These are phyloP conservation scores for Dryas octopetala DNA, from an alignment of 306 rosid genomes.

Conservation along the genomic window DNA sequence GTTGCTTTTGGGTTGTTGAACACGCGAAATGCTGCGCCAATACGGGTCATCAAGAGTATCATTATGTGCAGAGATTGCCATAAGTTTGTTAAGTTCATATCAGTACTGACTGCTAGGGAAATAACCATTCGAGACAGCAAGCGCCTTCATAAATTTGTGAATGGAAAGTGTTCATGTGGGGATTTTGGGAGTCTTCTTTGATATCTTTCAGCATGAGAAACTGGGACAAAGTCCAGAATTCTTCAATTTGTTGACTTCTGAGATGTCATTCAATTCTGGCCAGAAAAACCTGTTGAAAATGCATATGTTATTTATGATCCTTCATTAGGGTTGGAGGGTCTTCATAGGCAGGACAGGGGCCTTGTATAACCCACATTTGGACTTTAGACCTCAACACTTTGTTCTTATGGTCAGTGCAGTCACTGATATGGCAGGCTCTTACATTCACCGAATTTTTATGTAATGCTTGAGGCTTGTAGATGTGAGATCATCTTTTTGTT, in stretches of 20 bases:
- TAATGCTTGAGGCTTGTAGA: not conserved
- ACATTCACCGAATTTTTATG: not conserved
- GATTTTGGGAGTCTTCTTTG: constrained; percentile 51
- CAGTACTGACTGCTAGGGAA: constrained; percentile 61
- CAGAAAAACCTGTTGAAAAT: not conserved
- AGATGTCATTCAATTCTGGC: not conserved
- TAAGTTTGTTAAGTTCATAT: constrained; percentile 54
- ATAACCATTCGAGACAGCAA: constrained; percentile 70
- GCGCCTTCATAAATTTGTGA: constrained; percentile 70
- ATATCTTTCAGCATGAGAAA: constrained; percentile 4
- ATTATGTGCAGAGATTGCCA: constrained; percentile 84
- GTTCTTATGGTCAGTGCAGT: not conserved
- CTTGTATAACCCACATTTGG: not conserved
- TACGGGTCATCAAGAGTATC: constrained; percentile 68
- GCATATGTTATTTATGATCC: not conserved
- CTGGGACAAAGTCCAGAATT: not conserved
- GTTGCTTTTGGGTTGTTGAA: constrained; percentile 69
- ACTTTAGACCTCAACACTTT: not conserved
- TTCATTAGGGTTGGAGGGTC: not conserved
- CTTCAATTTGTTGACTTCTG: not conserved
- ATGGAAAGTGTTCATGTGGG: constrained; percentile 80
- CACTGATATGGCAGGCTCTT: not conserved
- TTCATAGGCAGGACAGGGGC: not conserved
- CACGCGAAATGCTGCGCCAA: constrained; percentile 45
- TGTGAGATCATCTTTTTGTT: not conserved